Conservation (phyloP, 2,329 filamentous ascomycete species). For the Colletotrichum magnum region DNA sequence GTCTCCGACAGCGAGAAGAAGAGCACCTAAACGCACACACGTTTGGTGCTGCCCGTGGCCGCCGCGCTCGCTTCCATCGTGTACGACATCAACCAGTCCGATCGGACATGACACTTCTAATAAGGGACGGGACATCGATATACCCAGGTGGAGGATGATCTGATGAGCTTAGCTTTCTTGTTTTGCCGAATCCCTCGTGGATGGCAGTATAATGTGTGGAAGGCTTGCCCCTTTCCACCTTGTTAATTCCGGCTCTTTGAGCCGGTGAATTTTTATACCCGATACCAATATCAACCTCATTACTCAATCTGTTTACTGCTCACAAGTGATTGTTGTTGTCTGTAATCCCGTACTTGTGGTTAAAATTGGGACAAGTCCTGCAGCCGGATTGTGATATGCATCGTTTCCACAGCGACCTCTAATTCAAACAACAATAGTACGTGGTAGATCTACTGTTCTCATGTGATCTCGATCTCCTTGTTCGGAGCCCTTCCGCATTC, state of each 20-base stretch:
- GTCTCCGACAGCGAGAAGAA: conserved; percentile 39
- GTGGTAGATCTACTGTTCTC: too few relatives aligned
- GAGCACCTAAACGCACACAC: neutral
- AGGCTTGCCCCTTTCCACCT: neutral
- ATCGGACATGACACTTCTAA: neutral
- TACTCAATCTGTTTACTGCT: neutral
- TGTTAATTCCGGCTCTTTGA: neutral
- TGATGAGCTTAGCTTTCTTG: conserved; percentile 22
- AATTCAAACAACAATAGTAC: too few relatives aligned
- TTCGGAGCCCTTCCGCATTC: neutral
- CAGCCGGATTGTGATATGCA: too few relatives aligned
- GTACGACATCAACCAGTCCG: too few relatives aligned
- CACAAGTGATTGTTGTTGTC: neutral
- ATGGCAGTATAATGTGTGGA: neutral
- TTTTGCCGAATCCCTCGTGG: neutral
- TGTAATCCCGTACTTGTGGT: too few relatives aligned
- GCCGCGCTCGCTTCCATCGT: too few relatives aligned
- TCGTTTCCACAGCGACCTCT: too few relatives aligned
- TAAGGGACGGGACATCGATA: conserved; percentile 5
- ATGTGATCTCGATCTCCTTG: conserved; percentile 1
- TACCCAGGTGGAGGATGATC: conserved; percentile 33
- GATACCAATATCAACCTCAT: conserved; percentile 9
- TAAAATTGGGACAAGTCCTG: too few relatives aligned
- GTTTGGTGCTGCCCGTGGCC: neutral
- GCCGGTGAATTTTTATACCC: neutral